phyloP scores from a whole-genome alignment of 768 basidiomycete species.

The Plicaturopsis crispa region DNA sequence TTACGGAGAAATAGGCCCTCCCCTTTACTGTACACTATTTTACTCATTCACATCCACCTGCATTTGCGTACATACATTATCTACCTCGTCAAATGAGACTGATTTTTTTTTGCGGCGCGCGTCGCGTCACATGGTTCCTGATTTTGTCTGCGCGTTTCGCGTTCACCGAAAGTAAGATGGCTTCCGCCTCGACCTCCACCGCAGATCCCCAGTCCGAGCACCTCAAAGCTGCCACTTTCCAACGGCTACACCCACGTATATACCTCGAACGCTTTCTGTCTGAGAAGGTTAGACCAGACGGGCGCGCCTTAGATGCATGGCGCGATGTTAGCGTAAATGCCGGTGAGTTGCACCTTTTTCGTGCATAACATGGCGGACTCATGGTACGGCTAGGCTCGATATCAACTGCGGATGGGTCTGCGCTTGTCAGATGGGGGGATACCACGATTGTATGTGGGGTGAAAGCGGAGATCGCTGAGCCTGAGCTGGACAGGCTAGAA shows the following conservation, averaged over 20 bases:
- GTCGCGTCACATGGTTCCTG: too few species aligned
- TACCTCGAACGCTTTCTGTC: conserved; percentile 85
- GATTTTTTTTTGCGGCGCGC: too few species aligned
- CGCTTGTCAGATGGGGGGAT: conserved; percentile 83
- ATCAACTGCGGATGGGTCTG: conserved; percentile 88
- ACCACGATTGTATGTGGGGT: conserved; percentile 97
- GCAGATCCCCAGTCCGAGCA: too few species aligned
- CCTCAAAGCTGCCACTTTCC: conserved; percentile 64
- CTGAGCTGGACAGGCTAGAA: conserved; percentile 66
- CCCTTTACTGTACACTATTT: too few species aligned
- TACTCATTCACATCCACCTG: too few species aligned
- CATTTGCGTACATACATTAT: too few species aligned
- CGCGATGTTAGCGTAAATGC: conserved; percentile 72
- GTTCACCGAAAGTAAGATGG: too few species aligned
- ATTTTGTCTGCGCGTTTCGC: too few species aligned
- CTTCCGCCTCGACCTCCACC: too few species aligned
- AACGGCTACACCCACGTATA: conserved; percentile 80
- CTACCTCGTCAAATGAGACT: too few species aligned
- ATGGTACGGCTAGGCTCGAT: conserved; percentile 62
- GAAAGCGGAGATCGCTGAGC: conserved; percentile 92
- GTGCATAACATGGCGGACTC: background rate
- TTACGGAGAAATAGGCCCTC: too few species aligned
- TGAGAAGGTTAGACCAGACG: conserved; percentile 78
- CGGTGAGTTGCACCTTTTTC: conserved; percentile 41
- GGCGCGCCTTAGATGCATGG: conserved; percentile 62